phyloP scores from a whole-genome alignment of 345 rosid species.

The Gossypioides kirkii region DNA sequence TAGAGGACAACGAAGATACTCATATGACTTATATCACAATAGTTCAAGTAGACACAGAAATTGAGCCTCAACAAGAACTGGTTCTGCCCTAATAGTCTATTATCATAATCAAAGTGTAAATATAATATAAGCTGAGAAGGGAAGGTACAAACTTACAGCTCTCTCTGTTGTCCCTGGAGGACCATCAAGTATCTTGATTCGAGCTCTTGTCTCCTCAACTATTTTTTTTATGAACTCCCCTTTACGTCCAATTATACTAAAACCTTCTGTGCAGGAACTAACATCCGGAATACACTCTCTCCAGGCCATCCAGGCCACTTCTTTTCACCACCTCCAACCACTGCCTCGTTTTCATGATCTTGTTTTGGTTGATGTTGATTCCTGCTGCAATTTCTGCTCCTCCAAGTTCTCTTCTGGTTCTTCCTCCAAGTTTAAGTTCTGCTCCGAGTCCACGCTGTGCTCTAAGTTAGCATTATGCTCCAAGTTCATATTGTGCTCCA shows the following conservation, averaged over 20 bases:
- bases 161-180: slow-evolving; percentile 99
- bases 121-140: neutral
- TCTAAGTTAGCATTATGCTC: neutral
- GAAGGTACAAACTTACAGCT: slow-evolving; percentile 70
- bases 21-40: neutral
- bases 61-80: neutral
- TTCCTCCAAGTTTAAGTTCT: slow-evolving; percentile 5
- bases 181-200: slow-evolving; percentile 96
- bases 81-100: slow-evolving; percentile 10
- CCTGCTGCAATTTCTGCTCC: slow-evolving; percentile 28
- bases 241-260: slow-evolving; percentile 96
- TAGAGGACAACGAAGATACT: neutral
- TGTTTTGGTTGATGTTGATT: slow-evolving; percentile 26
- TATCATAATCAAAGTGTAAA: neutral
- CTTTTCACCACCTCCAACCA: slow-evolving; percentile 56
- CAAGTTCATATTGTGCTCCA: neutral
- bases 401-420: slow-evolving; percentile 10
- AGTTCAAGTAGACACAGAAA: neutral
- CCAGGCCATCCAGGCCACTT: slow-evolving; percentile 99
- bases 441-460: neutral
- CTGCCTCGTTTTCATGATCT: slow-evolving; percentile 32
- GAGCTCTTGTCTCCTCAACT: slow-evolving; percentile 97
- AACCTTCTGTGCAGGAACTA: slow-evolving; percentile 97
- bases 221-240: slow-evolving; percentile 96
- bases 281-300: slow-evolving; percentile 94